Base-by-base conservation (phyloP, 2,329 filamentous ascomycete species). In the Talaromyces sp. region DNA sequence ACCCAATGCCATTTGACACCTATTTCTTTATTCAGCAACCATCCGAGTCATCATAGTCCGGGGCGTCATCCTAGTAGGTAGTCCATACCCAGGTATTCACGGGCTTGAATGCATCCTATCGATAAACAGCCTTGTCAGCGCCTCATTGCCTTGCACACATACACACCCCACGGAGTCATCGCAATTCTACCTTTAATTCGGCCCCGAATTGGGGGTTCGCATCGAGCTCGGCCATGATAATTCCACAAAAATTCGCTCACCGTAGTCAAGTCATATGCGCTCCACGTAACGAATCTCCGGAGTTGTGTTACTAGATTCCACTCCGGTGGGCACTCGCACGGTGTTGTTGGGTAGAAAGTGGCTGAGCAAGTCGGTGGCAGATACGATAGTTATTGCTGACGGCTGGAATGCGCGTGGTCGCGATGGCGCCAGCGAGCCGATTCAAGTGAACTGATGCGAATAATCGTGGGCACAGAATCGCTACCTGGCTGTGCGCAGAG, bases 51-150 rank as follows among this genome's bases (percentile, higher is more conserved):
- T n/a, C 19, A 38, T 17, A 43, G 52, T 51, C 31, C 19, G 14
- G 19, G n/a, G n/a, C 5, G 19, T 32, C 24, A 49, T 26, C n/a
- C 32, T 53, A 50, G 41, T 14, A 17, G 17, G 19, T 29, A 27
- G 55, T 58, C 69, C 78, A 66, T 81, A 87, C 85, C 95, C 95
- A 99, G 69, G 84, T 86, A 78, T 93, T 97, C 73, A 96, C 92
- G 19, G 91, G 86, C 78, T 96, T 97, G 83, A 97, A 99, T 72
- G 90, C 91, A 86, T 99, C 95, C 91, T 97, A 71, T 61, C 65
- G 66, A 67, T n/a, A 54, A 41, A 54, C 24, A 31, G 38, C 27
- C 26, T 26, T 49, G 17, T 57, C 52, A 62, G 73, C 78, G 64
- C 27, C 27, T 17, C 8, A 38, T 24, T 31, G 14, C 31, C 14